Evolutionary conservation across 495 filamentous ascomycete genomes (phyloP).

Genomic region (Daldinia vernicosa): DNA sequence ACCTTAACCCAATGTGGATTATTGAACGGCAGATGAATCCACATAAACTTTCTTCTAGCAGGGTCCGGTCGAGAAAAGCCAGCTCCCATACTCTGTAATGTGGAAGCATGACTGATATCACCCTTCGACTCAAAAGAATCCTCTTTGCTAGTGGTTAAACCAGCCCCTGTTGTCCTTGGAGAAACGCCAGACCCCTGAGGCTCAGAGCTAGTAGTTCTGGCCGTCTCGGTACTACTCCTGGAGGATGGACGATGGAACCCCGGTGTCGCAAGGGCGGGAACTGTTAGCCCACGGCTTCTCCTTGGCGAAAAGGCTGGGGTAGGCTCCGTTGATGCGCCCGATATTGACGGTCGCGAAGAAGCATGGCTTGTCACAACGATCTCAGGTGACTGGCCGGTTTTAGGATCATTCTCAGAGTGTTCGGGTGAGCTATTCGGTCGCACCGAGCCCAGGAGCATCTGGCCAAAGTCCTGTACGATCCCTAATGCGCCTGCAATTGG

Average conservation of each 20-base stretch:
- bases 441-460: constrained; percentile 33
- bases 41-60: constrained; percentile 61
- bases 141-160: background rate
- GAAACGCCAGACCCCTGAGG: constrained; percentile 29
- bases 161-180: constrained; percentile 18
- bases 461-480: constrained; percentile 38
- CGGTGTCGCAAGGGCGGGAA: constrained; percentile 42
- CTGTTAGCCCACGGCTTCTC: constrained; percentile 41
- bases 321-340: constrained; percentile 38
- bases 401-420: constrained; percentile 6
- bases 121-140: background rate
- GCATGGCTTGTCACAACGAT: constrained; percentile 51
- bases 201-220: constrained; percentile 47
- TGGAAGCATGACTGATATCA: constrained; percentile 6
- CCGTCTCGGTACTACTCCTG: constrained; percentile 38
- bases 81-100: constrained; percentile 43
- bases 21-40: constrained; percentile 73
- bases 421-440: constrained; percentile 18
- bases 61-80: constrained; percentile 54
- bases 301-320: constrained; percentile 13
- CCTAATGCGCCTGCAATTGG: constrained; percentile 26
- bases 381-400: constrained; percentile 42
- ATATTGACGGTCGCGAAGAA: constrained; percentile 35
- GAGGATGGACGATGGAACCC: constrained; percentile 43
- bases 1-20: constrained; percentile 73